Base-by-base conservation (phyloP, 1,284 basidiomycete genomes). In the Rhodotorula sp. region DNA sequence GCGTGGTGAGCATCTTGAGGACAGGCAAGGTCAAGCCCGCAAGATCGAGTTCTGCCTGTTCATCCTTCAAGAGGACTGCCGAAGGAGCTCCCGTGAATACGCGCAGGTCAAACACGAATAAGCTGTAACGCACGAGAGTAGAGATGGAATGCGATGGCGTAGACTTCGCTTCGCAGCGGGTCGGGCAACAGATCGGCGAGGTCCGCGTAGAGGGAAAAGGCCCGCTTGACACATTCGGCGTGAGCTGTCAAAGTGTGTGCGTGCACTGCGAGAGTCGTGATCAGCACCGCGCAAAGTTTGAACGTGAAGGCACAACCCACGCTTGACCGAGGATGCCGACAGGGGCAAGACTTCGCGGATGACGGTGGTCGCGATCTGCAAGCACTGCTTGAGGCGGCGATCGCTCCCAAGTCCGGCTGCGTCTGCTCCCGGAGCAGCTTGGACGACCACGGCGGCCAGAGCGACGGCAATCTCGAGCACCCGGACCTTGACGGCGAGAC, bases 1-100 rank as follows among this genome's bases (percentile, higher is more conserved):
- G 65, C 66, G 88, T 87, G 24, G 95, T 83, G 59, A 95, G 80
- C 1, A 83, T 80, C 82, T 94, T 95, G 72, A 95, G 82, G 8
- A 88, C 86, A 1, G 91, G 88, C 4, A 96, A 82, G 0, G 88
- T 91, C 7, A 90, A 88, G 6, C 89, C 88, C 46, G 88, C 88
- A 6, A 93, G 81, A 80, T 95, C 93, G 54, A 88, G 82, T 55
- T 89, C 87, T 0, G 88, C 86, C 0, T 86, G 86, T 78, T 95
- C 94, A 70, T 95, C 91, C 80, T 89, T 90, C 51, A 96, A 82
- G 6, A 95, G 79, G 69, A 93, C 93, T 91, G 76, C 45, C 48
- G 5, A 33, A 14, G 1, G 60, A 49, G 18, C 18, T 54, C 15
- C 14, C n/a, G 60, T 59, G 37, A 56, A 15, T 24, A 20, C 6